Evolutionary conservation across 768 basidiomycete species (phyloP), one percentile per base, ranked within the genome.

Genomic region (Leccinum rimulosum): DNA sequence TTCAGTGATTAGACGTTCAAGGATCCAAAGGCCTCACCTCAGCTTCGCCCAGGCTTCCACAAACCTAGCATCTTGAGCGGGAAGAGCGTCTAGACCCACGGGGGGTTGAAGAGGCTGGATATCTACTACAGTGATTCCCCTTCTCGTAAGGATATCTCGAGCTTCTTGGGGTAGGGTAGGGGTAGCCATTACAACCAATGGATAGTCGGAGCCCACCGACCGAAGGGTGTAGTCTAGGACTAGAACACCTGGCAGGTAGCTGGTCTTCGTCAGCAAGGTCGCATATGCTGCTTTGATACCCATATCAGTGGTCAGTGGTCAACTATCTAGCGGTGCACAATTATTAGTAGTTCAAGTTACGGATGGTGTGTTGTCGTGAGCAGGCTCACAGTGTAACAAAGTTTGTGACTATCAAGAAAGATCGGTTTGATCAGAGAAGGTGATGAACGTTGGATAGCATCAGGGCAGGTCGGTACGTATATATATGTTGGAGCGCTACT

Each of bases 101-200:
- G 69, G 72, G 30, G 89, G 89, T 17, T 73, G 66, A 35, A 95
- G 75, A 17, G 75, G 71, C 36, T 87, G 80, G 51, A 95, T 77
- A n/a, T 85, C 84, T 58, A 76, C 75, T 40, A 84, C 79, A 15
- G 51, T 58, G 64, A 95, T 86, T 1, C 80, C 82, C 8, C 79
- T 75, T 50, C 76, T 78, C 27, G 65, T 60, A 33, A 98, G 79
- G 47, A 84, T 68, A 33, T 73, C 74, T 51, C 80, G 79, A 11
- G 79, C 81, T 22, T 82, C 77, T 31, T 76, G 59, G 4, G 85
- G 77, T 30, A 94, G 69, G 2, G 76, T 68, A 5, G 84, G 76
- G 1, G 91, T 90, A 38, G 82, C 81, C 85, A 94, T 89, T 38
- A 88, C 89, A 48, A 93, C 78, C 17, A 95, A 78, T n/a, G 89